Percentiles rank a stretch among this genome's conserved stretches.
phyloP scores from a whole-genome alignment of 331 rosid species.

The Prunus yedoensis region DNA sequence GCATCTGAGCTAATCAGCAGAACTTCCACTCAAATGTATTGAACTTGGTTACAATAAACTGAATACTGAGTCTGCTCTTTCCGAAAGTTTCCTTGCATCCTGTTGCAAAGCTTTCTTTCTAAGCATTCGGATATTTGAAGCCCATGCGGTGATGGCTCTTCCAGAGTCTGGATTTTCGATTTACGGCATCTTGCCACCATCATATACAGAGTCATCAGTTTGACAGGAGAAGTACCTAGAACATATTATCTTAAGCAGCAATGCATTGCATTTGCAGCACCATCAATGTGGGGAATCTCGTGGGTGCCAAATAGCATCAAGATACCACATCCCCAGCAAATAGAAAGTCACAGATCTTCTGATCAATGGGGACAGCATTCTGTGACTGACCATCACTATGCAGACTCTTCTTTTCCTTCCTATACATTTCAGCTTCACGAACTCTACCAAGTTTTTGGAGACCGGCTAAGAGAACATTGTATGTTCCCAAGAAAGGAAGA shows the following conservation, averaged over 20 bases:
- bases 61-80: not conserved
- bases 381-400: conserved; percentile 28
- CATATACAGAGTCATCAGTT: not conserved
- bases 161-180: not conserved
- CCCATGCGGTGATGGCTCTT: not conserved
- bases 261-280: not conserved
- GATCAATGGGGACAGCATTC: conserved; percentile 39
- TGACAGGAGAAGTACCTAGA: not conserved
- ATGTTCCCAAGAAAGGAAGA: conserved; percentile 62
- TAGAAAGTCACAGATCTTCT: conserved; percentile 67
- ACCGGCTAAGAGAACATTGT: conserved; percentile 54
- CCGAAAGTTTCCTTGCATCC: not conserved
- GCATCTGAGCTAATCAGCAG: not conserved
- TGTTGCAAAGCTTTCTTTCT: not conserved
- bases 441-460: conserved; percentile 56
- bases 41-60: not conserved
- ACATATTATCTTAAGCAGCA: not conserved
- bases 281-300: not conserved
- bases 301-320: conserved; percentile 7
- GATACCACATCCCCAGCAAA: conserved; percentile 46
- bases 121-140: not conserved
- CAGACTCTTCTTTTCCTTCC: conserved; percentile 61
- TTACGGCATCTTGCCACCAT: not conserved
- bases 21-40: not conserved
- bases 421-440: conserved; percentile 53